Percentiles rank a stretch among this genome's conserved stretches.
Evolutionary conservation across 768 basidiomycete genomes (phyloP).

Genomic region (Kwoniella newhampshirensis): DNA sequence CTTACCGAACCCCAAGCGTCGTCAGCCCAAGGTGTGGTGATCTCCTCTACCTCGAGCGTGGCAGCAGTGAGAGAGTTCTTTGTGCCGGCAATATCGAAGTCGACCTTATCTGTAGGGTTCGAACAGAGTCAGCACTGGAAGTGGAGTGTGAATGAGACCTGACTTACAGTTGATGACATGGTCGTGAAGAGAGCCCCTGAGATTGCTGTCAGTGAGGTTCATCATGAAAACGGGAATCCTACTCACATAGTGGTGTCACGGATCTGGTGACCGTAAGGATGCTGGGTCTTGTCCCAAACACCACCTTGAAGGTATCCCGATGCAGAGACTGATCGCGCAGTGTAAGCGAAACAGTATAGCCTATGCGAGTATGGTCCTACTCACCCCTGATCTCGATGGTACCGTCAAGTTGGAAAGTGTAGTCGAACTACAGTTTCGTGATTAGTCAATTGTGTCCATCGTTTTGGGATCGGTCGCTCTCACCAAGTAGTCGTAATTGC

Average conservation of each 20-base stretch:
- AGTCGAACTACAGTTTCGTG: conserved; percentile 60
- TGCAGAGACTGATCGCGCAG: conserved; percentile 60
- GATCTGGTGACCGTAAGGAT: conserved; percentile 61
- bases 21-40: conserved; percentile 62
- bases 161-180: conserved; percentile 66
- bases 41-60: conserved; percentile 59
- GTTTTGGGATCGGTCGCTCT: conserved; percentile 31
- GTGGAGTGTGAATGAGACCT: not conserved
- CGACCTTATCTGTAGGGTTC: conserved; percentile 57
- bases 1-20: conserved; percentile 48
- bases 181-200: conserved; percentile 67
- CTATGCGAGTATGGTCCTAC: too few relatives aligned
- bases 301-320: conserved; percentile 70
- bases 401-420: conserved; percentile 66
- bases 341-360: too few relatives aligned
- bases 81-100: conserved; percentile 65
- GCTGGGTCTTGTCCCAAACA: conserved; percentile 60
- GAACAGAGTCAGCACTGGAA: not conserved
- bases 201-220: conserved; percentile 57
- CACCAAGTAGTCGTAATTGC: conserved; percentile 59
- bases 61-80: conserved; percentile 62
- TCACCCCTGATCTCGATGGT: conserved; percentile 63
- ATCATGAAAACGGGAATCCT: not conserved
- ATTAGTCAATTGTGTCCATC: conserved; percentile 44
- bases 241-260: conserved; percentile 31